Percentiles rank a stretch among this genome's conserved stretches.
Conservation (phyloP, 108 stramenopile species). For the Cyclotella cryptica region DNA sequence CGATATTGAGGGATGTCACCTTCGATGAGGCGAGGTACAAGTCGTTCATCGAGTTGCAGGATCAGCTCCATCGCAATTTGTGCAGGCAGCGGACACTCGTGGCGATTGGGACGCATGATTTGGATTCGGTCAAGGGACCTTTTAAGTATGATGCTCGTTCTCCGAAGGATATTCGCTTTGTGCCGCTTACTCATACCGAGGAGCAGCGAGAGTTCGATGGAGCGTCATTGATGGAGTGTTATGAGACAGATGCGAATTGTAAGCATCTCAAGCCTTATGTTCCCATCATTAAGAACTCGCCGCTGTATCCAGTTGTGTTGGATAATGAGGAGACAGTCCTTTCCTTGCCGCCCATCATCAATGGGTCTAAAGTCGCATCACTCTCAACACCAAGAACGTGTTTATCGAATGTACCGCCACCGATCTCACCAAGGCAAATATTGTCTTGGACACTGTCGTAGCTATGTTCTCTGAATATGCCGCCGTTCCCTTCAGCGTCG, state of each 20-base stretch:
- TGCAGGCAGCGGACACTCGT: constrained; percentile 98
- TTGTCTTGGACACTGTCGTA: constrained; percentile 98
- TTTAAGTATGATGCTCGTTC: constrained; percentile 92
- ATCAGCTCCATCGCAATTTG: constrained; percentile 98
- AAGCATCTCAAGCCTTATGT: constrained; percentile 99
- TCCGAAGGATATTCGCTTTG: constrained; percentile 91
- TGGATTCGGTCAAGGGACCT: constrained; percentile 91
- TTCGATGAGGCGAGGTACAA: constrained; percentile 91
- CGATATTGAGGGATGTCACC: constrained; percentile 92
- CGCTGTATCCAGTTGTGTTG: constrained; percentile 94
- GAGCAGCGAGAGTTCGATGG: constrained; percentile 70
- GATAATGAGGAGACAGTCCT: constrained; percentile 88
- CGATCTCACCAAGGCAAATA: constrained; percentile 98
- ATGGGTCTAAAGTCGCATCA: constrained; percentile 92
- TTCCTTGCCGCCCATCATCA: constrained; percentile 99
- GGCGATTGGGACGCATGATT: constrained; percentile 99
- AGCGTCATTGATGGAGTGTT: constrained; percentile 76
- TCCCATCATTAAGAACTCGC: constrained; percentile 93
- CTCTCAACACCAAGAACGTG: constrained; percentile 93
- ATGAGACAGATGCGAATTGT: constrained; percentile 87
- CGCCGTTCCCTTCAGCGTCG: constrained; percentile 86
- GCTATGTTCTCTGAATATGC: constrained; percentile 98
- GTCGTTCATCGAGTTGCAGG: constrained; percentile 99
- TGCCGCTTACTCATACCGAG: constrained; percentile 92
- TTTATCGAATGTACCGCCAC: constrained; percentile 99